Percentiles rank a stretch among this genome's conserved stretches.
phyloP scores from a whole-genome alignment of 2,329 filamentous ascomycete genomes.

The Pseudocercospora crystallina region DNA sequence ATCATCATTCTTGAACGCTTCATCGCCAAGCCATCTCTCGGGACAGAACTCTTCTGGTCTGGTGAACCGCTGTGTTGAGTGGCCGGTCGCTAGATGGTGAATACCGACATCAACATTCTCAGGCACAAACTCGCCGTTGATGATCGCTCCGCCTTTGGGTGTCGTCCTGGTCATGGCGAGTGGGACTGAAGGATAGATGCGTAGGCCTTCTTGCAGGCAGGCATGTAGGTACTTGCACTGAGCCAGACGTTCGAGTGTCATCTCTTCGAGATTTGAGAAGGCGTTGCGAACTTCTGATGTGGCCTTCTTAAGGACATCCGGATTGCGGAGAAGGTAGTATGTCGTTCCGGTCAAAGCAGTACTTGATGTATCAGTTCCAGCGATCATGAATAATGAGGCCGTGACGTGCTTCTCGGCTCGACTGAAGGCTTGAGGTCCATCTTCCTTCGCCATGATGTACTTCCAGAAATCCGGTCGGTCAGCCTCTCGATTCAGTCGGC shows the following conservation, averaged over 20 bases:
- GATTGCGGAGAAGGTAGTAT: conserved; percentile 36
- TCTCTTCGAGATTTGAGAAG: conserved; percentile 35
- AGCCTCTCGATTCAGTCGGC: conserved; percentile 23
- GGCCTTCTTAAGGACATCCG: conserved; percentile 31
- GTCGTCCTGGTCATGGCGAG: conserved; percentile 21
- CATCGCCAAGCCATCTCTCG: conserved; percentile 33
- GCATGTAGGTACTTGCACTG: conserved; percentile 40
- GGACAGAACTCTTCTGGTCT: conserved; percentile 30
- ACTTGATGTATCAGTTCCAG: conserved; percentile 40
- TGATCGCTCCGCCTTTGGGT: conserved; percentile 19
- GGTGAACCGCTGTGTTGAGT: conserved; percentile 19
- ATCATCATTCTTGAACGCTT: conserved; percentile 26
- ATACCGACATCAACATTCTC: conserved; percentile 14
- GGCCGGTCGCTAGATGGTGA: conserved; percentile 10
- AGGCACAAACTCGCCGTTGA: conserved; percentile 24
- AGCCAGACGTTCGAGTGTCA: conserved; percentile 35
- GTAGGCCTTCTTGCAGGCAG: conserved; percentile 37
- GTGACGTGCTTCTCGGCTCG: conserved; percentile 36
- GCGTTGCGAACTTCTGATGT: conserved; percentile 36
- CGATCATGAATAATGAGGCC: conserved; percentile 36
- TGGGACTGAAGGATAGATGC: conserved; percentile 38
- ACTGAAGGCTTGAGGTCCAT: conserved; percentile 9
- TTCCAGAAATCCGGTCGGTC: conserved; percentile 30
- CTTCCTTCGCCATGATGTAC: conserved; percentile 21
- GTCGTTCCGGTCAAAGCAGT: conserved; percentile 35